These are phyloP conservation scores for Myriosclerotinia duriaeana DNA, from an alignment of 2,329 filamentous ascomycete genomes.

Conservation along the genomic window DNA sequence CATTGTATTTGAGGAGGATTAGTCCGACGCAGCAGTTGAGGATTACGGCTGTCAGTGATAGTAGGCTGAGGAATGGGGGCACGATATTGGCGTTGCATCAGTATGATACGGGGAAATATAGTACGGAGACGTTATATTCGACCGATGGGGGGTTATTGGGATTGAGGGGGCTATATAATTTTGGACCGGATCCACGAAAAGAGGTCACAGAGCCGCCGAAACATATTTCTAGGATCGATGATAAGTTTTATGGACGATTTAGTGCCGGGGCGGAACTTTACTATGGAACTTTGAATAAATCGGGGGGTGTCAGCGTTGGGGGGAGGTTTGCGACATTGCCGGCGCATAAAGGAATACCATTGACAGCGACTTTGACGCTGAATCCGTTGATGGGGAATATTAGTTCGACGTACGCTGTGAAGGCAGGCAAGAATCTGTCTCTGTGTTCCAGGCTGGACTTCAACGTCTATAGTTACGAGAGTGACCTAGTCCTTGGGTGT, in stretches of 20 bases:
- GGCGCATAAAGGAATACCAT: conserved; percentile 76
- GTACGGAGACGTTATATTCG: conserved; percentile 84
- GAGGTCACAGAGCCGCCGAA: conserved; percentile 30
- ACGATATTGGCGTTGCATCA: conserved; percentile 72
- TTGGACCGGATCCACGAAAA: conserved; percentile 53
- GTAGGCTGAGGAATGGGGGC: conserved; percentile 69
- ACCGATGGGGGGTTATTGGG: conserved; percentile 90
- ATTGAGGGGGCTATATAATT: conserved; percentile 89
- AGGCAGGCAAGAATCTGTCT: conserved; percentile 77
- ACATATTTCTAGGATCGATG: conserved; percentile 42
- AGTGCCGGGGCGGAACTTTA: conserved; percentile 92
- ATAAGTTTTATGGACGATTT: conserved; percentile 75
- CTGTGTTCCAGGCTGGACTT: conserved; percentile 93
- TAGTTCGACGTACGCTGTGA: conserved; percentile 86
- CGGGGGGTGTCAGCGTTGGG: conserved; percentile 85
- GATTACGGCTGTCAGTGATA: conserved; percentile 74
- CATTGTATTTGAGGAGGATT: conserved; percentile 75
- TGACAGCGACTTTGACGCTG: conserved; percentile 88
- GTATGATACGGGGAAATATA: conserved; percentile 84
- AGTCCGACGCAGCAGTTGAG: conserved; percentile 77
- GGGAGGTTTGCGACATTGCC: conserved; percentile 86
- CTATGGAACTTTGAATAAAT: conserved; percentile 93
- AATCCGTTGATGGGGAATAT: conserved; percentile 95
- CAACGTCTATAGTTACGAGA: conserved; percentile 98
- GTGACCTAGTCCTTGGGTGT: conserved; percentile 84